These are phyloP conservation scores for Acanthamoeba culbertsoni DNA, from an alignment of 208 protist species.

Conservation along the genomic window DNA sequence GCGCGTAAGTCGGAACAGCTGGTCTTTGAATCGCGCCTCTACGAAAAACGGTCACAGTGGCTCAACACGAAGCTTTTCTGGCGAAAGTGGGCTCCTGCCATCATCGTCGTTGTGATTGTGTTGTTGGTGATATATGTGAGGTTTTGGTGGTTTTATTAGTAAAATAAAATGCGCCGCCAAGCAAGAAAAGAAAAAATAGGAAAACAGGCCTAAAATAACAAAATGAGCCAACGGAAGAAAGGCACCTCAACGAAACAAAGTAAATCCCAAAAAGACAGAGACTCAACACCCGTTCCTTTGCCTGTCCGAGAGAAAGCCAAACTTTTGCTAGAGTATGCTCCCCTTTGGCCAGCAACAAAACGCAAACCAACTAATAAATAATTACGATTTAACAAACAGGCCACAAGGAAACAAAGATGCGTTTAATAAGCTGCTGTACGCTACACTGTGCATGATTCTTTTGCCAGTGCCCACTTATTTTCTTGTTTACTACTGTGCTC, in stretches of 20 bases:
- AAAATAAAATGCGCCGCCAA: not conserved
- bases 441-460: not conserved
- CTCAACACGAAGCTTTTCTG: conserved; percentile 74
- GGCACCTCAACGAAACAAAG: not conserved
- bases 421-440: not conserved
- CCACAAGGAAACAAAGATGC: not conserved
- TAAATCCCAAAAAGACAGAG: not conserved
- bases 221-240: not conserved
- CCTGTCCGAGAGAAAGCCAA: not conserved
- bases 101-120: conserved; percentile 65
- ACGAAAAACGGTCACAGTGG: conserved; percentile 78
- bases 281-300: not conserved
- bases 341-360: no score
- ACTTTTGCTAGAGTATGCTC: not conserved
- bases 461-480: not conserved
- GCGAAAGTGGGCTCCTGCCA: conserved; percentile 74
- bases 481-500: not conserved
- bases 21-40: conserved; percentile 68
- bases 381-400: not conserved
- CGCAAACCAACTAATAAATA: no score
- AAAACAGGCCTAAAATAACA: not conserved
- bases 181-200: not conserved
- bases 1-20: conserved; percentile 46
- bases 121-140: conserved; percentile 76
- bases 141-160: conserved; percentile 71